These are phyloP conservation scores for Prunus padus DNA, from an alignment of 306 rosid genomes.

Conservation along the genomic window DNA sequence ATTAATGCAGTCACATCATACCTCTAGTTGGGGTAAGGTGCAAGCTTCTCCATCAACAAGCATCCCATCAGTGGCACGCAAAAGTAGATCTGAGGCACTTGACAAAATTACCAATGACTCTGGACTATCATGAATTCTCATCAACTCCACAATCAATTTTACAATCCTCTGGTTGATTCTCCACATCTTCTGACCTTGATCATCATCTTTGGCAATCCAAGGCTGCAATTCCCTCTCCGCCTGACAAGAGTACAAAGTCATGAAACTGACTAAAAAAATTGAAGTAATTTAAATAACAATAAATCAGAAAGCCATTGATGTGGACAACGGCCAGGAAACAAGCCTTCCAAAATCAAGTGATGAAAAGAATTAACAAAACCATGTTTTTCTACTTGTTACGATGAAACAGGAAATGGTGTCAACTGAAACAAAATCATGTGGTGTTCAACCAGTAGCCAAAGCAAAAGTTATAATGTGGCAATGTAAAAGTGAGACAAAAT, in stretches of 20 bases:
- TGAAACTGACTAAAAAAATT: slow-evolving; percentile 37
- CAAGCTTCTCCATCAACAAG: slow-evolving; percentile 98
- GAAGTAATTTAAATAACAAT: slow-evolving; percentile 19
- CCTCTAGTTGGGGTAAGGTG: slow-evolving; percentile 96
- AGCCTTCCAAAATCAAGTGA: slow-evolving; percentile 21
- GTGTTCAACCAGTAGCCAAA: slow-evolving; percentile 18
- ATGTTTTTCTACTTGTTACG: background rate
- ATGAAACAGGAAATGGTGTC: background rate
- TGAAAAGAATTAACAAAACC: slow-evolving; percentile 6
- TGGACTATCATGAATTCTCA: slow-evolving; percentile 83
- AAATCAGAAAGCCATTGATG: slow-evolving; percentile 16
- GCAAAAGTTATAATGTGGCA: background rate
- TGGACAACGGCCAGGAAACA: slow-evolving; percentile 16
- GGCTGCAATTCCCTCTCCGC: slow-evolving; percentile 94
- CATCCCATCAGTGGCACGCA: slow-evolving; percentile 98
- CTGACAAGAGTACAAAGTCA: slow-evolving; percentile 52
- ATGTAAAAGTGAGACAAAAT: slow-evolving; percentile 29
- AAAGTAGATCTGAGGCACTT: slow-evolving; percentile 91
- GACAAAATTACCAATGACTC: slow-evolving; percentile 87
- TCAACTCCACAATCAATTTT: slow-evolving; percentile 83
- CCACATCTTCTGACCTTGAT: slow-evolving; percentile 94
- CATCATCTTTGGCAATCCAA: slow-evolving; percentile 97
- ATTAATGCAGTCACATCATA: slow-evolving; percentile 25
- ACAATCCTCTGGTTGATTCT: slow-evolving; percentile 89
- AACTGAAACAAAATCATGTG: slow-evolving; percentile 12